Conservation (phyloP, 306 rosid genomes). For the Lotus japonicus region DNA sequence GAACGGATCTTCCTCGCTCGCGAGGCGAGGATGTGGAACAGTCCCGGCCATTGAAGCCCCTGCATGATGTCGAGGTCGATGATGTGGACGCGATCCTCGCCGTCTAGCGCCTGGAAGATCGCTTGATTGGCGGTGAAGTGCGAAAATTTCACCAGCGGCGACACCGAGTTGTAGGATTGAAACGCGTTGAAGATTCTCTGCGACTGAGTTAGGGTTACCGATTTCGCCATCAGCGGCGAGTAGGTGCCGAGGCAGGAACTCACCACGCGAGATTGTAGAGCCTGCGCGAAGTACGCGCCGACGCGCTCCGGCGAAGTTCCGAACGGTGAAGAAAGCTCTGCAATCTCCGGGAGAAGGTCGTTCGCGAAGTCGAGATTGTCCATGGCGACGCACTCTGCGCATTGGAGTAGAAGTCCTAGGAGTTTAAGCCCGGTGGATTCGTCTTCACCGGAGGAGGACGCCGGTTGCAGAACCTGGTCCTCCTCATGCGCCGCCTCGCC, state of each 20-base stretch:
- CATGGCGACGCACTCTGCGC: conserved; percentile 91
- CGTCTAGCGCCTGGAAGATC: conserved; percentile 84
- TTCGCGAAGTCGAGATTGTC: conserved; percentile 65
- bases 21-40: conserved; percentile 93
- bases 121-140: conserved; percentile 99
- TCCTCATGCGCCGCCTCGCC: conserved; percentile 23
- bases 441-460: not conserved
- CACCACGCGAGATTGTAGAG: conserved; percentile 82
- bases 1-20: conserved; percentile 77
- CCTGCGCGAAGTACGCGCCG: conserved; percentile 87
- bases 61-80: conserved; percentile 97
- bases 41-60: conserved; percentile 98
- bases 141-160: conserved; percentile 83
- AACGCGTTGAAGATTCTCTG: conserved; percentile 75
- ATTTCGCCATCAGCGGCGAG: conserved; percentile 50
- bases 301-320: conserved; percentile 87
- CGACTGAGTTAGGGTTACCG: conserved; percentile 51
- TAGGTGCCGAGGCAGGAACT: conserved; percentile 68
- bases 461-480: conserved; percentile 15
- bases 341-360: conserved; percentile 81
- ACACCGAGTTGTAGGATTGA: conserved; percentile 84
- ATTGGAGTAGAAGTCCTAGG: conserved; percentile 75
- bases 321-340: conserved; percentile 81
- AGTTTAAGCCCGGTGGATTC: conserved; percentile 70
- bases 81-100: conserved; percentile 90